Evolutionary conservation across 2,329 filamentous ascomycete genomes (phyloP).

Genomic region (Zymoseptoria tritici): DNA sequence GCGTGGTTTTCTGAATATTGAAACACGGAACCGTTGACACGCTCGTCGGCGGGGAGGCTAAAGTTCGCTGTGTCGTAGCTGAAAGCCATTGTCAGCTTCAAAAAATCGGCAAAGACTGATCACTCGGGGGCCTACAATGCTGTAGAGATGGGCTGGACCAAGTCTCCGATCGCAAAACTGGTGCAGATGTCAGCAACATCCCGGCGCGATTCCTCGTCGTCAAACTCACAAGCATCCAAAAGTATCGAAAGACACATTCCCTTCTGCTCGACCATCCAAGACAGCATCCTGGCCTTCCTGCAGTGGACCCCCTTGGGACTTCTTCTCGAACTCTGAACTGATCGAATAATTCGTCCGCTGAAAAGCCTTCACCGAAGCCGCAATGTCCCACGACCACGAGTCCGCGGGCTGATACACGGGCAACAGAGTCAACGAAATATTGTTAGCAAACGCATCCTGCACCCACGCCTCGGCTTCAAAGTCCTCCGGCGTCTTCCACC

Average conservation of each 20-base stretch:
- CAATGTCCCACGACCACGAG: conserved; percentile 5
- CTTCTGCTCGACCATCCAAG: neutral
- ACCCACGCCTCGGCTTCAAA: conserved; percentile 16
- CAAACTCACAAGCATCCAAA: neutral
- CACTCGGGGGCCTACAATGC: neutral
- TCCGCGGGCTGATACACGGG: conserved; percentile 12
- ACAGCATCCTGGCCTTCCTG: conserved; percentile 8
- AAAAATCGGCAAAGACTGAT: neutral
- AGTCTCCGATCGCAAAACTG: conserved; percentile 11
- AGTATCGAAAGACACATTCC: neutral
- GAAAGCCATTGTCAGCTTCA: neutral
- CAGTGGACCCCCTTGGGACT: conserved; percentile 3
- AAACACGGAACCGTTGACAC: conserved; percentile 7
- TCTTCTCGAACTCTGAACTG: conserved; percentile 7
- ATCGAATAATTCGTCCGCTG: conserved; percentile 14
- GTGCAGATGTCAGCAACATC: neutral
- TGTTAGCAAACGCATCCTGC: conserved; percentile 11
- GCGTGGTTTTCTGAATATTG: conserved; percentile 6
- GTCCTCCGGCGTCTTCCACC: conserved; percentile 9
- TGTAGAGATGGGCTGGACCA: conserved; percentile 8
- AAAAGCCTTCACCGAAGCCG: conserved; percentile 8
- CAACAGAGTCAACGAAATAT: conserved; percentile 4
- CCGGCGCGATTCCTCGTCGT: neutral
- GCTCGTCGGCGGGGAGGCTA: conserved; percentile 9
- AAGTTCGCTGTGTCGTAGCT: conserved; percentile 13